A percentile compares a stretch with the other conserved stretches of the same genome.
These are phyloP conservation scores for Aspergillus flavus DNA, from an alignment of 2,329 filamentous ascomycete genomes.

Conservation along the genomic window DNA sequence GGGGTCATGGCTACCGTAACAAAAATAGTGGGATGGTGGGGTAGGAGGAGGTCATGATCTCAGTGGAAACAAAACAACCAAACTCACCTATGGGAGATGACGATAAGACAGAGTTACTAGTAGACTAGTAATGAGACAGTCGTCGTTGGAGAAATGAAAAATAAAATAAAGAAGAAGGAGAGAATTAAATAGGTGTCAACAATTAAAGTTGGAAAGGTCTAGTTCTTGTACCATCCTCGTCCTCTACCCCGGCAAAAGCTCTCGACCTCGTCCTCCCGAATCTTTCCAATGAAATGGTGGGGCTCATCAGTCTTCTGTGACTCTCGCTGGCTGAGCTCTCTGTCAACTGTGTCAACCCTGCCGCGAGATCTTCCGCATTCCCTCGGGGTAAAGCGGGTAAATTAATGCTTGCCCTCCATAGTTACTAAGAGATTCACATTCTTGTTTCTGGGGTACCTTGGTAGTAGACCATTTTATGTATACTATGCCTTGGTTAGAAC, in stretches of 20 bases:
- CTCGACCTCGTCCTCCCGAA: slow-evolving; percentile 34
- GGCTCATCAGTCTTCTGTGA: slow-evolving; percentile 31
- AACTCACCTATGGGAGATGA: slow-evolving; percentile 6
- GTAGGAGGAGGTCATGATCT: slow-evolving; percentile 13
- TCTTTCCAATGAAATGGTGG: slow-evolving; percentile 43
- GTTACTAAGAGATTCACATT: background rate
- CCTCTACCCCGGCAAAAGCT: slow-evolving; percentile 31
- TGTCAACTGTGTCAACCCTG: slow-evolving; percentile 18
- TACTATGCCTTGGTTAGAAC: background rate
- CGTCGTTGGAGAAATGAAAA: background rate
- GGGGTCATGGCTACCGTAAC: slow-evolving; percentile 7
- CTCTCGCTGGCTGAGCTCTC: slow-evolving; percentile 30
- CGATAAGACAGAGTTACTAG: background rate
- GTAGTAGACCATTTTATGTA: background rate
- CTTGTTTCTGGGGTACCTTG: background rate
- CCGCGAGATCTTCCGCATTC: slow-evolving; percentile 42
- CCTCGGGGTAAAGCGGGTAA: slow-evolving; percentile 37
- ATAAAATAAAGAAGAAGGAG: slow-evolving; percentile 6
- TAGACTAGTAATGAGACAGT: background rate
- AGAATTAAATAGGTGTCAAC: slow-evolving; percentile 3
- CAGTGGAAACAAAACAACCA: background rate
- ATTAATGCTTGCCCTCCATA: background rate
- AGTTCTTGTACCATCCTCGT: slow-evolving; percentile 19
- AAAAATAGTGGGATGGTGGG: slow-evolving; percentile 21
- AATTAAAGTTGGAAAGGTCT: slow-evolving; percentile 13